Conservation (phyloP, 2,329 filamentous ascomycete genomes). For the Neofusicoccum sp. region DNA sequence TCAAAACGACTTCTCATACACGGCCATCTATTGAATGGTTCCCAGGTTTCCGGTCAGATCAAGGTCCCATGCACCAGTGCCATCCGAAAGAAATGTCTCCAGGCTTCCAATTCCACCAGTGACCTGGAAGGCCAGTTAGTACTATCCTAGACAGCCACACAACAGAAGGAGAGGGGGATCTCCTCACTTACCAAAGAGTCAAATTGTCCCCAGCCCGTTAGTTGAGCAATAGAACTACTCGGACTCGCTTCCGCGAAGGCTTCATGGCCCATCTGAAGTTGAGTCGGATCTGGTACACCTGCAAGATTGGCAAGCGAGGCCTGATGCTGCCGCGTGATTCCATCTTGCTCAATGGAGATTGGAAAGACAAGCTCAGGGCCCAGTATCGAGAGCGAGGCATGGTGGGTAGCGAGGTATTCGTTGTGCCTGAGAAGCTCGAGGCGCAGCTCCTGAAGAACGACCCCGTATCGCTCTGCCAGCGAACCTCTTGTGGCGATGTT, state of each 20-base stretch:
- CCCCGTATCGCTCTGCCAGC: constrained; percentile 47
- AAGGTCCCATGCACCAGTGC: not conserved
- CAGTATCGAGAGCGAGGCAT: not conserved
- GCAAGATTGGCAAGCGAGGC: not conserved
- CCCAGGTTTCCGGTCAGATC: not conserved
- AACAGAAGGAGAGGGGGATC: not conserved
- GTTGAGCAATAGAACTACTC: constrained; percentile 32
- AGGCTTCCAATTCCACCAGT: constrained; percentile 11
- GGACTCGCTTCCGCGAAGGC: not conserved
- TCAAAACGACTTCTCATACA: too few relatives aligned
- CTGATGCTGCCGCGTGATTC: not conserved
- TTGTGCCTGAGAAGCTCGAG: constrained; percentile 40
- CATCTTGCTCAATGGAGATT: not conserved
- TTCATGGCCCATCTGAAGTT: not conserved
- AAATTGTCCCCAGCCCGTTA: constrained; percentile 40
- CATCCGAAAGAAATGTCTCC: not conserved
- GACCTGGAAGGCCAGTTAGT: not conserved
- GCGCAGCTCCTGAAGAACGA: constrained; percentile 54
- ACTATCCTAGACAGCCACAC: not conserved
- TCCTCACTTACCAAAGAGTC: constrained; percentile 36
- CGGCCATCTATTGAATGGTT: not conserved
- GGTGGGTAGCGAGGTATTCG: not conserved
- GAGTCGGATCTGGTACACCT: not conserved
- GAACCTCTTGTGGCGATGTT: constrained; percentile 33
- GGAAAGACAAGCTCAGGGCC: not conserved